phyloP scores from a whole-genome alignment of 257 asterid species.

The Osmanthus fragrans region DNA sequence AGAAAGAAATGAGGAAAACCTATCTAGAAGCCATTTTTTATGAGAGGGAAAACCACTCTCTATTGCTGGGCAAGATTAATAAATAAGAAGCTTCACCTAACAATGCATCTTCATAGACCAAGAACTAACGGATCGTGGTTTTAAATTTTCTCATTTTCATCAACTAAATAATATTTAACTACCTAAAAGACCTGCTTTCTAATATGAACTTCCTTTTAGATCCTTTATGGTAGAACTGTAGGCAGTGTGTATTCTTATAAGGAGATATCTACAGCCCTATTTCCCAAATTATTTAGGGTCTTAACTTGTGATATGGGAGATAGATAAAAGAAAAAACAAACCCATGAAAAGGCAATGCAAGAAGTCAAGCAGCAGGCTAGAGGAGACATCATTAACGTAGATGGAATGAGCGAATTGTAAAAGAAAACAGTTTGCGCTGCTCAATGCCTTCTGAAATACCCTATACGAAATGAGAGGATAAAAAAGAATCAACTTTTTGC shows the following conservation, averaged over 20 bases:
- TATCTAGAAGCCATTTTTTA: neutral
- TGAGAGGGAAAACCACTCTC: neutral
- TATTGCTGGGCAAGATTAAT: neutral
- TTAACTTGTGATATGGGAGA: neutral
- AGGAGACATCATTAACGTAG: neutral
- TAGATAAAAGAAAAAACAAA: neutral
- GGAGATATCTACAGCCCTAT: neutral
- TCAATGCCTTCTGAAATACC: neutral
- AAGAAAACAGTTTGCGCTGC: neutral
- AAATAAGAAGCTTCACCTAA: neutral
- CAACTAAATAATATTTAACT: neutral
- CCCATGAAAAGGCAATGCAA: neutral
- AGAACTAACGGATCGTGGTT: neutral
- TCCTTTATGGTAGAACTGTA: neutral
- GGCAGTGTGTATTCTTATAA: neutral
- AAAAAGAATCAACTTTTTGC: neutral
- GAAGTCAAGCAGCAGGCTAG: neutral
- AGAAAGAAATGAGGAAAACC: neutral
- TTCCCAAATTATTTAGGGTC: neutral
- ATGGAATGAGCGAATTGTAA: neutral
- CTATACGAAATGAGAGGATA: neutral
- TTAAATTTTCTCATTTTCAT: neutral
- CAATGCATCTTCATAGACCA: neutral
- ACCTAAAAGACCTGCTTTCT: neutral
- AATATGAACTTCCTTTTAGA: neutral